Base-by-base conservation (phyloP, 768 basidiomycete species). In the Agaricus blazei region DNA sequence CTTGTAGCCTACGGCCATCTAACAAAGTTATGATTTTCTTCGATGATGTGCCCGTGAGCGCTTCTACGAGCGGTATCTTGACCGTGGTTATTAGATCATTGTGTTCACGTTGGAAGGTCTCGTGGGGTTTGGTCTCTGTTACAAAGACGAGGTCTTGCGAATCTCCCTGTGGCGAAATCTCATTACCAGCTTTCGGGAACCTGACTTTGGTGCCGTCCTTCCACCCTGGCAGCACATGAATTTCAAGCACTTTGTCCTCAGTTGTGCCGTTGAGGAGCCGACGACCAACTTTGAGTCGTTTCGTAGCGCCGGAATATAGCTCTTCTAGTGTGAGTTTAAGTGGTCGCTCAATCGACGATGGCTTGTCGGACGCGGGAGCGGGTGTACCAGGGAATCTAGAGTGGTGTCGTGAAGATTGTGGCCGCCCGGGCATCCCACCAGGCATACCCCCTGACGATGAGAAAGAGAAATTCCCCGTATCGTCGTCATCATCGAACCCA, bases 141-240 rank as follows among this genome's bases (percentile, higher is more conserved):
- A 96, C 83, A 66, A 99, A 98, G 31, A 94, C 94, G n/a, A 99
- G 79, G 67, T 95, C 92, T 64, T 94, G 93, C 12, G 88, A 68
- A 45, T 87, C 87, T 9, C 88, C 87, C 34, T 58, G 36, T 0
- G 73, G 68, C 44, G 73, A 65, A 50, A 79, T 76, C 63, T 94
- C 93, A 68, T 98, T 94, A 2, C 93, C 93, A 9, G 91, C 87
- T 23, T 82, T 81, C 0, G 90, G 83, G 70, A 95, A 98, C 41
- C 91, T 85, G 57, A 98, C 81, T 72, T 96, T 97, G 15, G 96
- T 98, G 0, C 96, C 96, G 58, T 83, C 83, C 78, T 98, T 98
- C 94, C 94, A 98, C 0, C 96, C 96, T 0, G 95, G 92, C 60
- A 80, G 79, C 24, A 92, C 78, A 34, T 79, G 75, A 63, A 93